Percentiles rank a stretch among this genome's conserved stretches.
Conservation (phyloP, 768 basidiomycete genomes). For the Tricholoma bakamatsutake region DNA sequence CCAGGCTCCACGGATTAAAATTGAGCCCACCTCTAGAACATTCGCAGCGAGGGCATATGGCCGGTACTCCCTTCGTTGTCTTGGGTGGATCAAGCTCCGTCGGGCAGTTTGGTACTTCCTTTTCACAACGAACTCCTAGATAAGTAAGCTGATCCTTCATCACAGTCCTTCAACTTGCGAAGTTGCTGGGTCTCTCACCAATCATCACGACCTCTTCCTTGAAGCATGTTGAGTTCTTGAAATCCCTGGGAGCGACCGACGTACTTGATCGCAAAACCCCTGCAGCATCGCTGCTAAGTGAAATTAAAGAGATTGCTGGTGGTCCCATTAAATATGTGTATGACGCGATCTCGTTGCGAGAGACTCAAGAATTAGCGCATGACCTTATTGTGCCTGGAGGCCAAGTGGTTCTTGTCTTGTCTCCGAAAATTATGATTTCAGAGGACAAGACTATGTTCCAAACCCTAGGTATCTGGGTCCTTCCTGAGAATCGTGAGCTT, state of each 20-base stretch:
- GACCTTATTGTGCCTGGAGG: constrained; percentile 1
- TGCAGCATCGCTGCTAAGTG: constrained; percentile 5
- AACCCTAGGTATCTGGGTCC: not conserved
- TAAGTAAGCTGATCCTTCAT: not conserved
- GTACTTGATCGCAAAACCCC: constrained; percentile 25
- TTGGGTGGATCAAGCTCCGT: constrained; percentile 21
- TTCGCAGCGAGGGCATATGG: constrained; percentile 19
- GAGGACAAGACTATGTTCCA: not conserved
- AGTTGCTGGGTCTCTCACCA: constrained; percentile 32
- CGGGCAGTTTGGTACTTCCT: constrained; percentile 19
- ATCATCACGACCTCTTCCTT: constrained; percentile 33
- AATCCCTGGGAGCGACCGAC: constrained; percentile 35
- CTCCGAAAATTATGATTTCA: not conserved
- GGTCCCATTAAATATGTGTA: constrained; percentile 1
- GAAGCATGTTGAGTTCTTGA: constrained; percentile 21
- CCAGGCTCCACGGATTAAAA: constrained; percentile 15
- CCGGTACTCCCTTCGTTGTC: constrained; percentile 21
- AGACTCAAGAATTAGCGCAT: constrained; percentile 5
- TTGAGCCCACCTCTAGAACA: constrained; percentile 16
- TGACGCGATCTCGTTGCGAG: not conserved
- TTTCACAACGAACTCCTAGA: not conserved
- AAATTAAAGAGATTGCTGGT: constrained; percentile 10
- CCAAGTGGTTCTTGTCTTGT: not conserved
- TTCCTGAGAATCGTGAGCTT: not conserved
- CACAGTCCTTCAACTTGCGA: constrained; percentile 31